Evolutionary conservation across 306 rosid genomes (phyloP), one percentile per base, ranked within the genome.

Genomic region (Malus sieversii): DNA sequence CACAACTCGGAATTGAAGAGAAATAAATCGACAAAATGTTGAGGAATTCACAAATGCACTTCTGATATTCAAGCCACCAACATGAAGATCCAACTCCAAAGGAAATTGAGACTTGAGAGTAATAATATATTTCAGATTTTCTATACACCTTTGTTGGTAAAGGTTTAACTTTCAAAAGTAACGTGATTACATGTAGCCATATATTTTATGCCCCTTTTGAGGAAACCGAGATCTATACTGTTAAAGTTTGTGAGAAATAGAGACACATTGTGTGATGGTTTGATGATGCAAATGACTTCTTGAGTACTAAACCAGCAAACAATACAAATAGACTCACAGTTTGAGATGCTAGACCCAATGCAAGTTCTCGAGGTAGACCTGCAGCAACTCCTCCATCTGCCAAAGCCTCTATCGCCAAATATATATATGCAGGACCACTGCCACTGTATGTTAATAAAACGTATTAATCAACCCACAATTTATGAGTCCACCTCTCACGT

Each of bases 361-460:
- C 87, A 86, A 96, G 97, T 75, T 90, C 97, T 58, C 98, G 87
- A 13, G 97, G 99, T 70, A 92, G 84, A 79, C 98, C 99, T 66
- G 99, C 99, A 83, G 99, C 99, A 67, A 92, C 99, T 73, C 96
- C 99, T 82, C 98, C 99, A 81, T 96, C 99, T 20, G 99, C 98
- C 87, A 96, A 83, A 85, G 98, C 99, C 85, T 96, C 98, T 70
- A 96, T 92, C 3, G 92, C 98, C 85, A 96, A 82, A 79, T 81
- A 96, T 76, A 96, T 53, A 72, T 92, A 96, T 66, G 98, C 99
- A 66, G 97, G 99, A 62, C 99, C 99, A 64, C 99, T 92, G 66
- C 96, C 99, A 82, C 99, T 96, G 99, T 29, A 30, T 15, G 42
- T 30, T 29, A 30, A 61, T 27, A 8, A 23, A 63, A 32, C 20